Conservation (phyloP, 2,329 filamentous ascomycete species). For the Curvularia sp. region DNA sequence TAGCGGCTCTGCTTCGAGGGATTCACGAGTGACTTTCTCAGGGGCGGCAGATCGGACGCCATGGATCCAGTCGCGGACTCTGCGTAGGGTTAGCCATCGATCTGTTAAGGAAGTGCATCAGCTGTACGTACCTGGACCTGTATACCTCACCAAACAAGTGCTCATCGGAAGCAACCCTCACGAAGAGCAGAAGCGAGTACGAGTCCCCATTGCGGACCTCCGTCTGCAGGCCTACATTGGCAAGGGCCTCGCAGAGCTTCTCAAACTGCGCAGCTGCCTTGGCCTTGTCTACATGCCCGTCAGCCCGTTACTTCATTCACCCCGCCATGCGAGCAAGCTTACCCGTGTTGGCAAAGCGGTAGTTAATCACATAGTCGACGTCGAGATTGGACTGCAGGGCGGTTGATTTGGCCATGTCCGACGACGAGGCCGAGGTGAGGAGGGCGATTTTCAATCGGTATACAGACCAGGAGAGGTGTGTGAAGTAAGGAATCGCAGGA, state of each 20-base stretch:
- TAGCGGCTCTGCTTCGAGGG: slow-evolving; percentile 76
- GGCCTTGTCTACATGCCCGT: slow-evolving; percentile 62
- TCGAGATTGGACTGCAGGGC: slow-evolving; percentile 64
- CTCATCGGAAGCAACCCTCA: slow-evolving; percentile 77
- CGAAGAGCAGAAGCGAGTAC: slow-evolving; percentile 80
- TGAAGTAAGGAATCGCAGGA: slow-evolving; percentile 27
- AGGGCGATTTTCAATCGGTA: slow-evolving; percentile 31
- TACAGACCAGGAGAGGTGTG: slow-evolving; percentile 26
- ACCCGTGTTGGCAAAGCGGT: slow-evolving; percentile 74
- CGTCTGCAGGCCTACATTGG: slow-evolving; percentile 80
- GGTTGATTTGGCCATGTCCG: slow-evolving; percentile 49
- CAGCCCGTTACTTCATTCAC: slow-evolving; percentile 21
- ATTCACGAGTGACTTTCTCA: slow-evolving; percentile 71
- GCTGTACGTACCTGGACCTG: slow-evolving; percentile 67
- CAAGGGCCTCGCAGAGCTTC: slow-evolving; percentile 76
- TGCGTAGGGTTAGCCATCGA: slow-evolving; percentile 40
- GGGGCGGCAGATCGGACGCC: slow-evolving; percentile 82
- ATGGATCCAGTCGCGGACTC: slow-evolving; percentile 93
- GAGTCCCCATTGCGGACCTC: slow-evolving; percentile 84
- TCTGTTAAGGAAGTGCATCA: background rate
- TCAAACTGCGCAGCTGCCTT: slow-evolving; percentile 79
- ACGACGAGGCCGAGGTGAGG: slow-evolving; percentile 27
- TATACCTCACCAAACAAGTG: slow-evolving; percentile 83
- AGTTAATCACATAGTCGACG: slow-evolving; percentile 89
- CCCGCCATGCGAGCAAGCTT: slow-evolving; percentile 32